These are phyloP conservation scores for Pythium oligandrum DNA, from an alignment of 352 stramenopile species.

Conservation along the genomic window DNA sequence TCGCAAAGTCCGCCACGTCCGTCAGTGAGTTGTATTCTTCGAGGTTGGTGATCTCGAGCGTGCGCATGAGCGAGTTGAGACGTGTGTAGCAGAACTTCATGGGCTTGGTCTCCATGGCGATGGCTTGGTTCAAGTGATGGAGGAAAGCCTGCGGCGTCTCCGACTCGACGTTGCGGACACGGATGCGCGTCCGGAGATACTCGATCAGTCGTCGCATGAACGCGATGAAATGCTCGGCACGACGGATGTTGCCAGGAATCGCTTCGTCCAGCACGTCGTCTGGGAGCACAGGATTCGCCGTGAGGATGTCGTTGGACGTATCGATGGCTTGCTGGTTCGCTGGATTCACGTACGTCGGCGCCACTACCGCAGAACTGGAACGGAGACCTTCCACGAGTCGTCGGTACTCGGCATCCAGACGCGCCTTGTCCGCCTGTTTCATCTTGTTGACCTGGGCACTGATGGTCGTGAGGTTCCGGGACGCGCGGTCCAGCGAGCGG, in stretches of 20 bases:
- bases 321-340: constrained; percentile 35
- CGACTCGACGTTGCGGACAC: constrained; percentile 89
- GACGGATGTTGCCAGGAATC: constrained; percentile 97
- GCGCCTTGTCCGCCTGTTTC: constrained; percentile 88
- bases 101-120: constrained; percentile 94
- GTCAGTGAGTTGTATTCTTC: constrained; percentile 96
- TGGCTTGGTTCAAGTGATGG: constrained; percentile 91
- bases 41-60: constrained; percentile 95
- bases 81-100: constrained; percentile 97
- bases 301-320: constrained; percentile 57
- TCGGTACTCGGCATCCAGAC: constrained; percentile 94
- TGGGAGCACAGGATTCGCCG: constrained; percentile 79
- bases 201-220: constrained; percentile 98
- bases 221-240: constrained; percentile 97
- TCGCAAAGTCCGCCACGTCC: constrained; percentile 97
- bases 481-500: constrained; percentile 89
- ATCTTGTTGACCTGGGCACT: constrained; percentile 77
- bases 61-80: constrained; percentile 95
- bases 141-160: constrained; percentile 97
- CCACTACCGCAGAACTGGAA: constrained; percentile 79
- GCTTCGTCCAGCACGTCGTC: constrained; percentile 96
- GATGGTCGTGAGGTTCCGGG: constrained; percentile 82
- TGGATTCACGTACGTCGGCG: constrained; percentile 45
- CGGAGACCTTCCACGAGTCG: constrained; percentile 94
- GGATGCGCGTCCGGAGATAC: constrained; percentile 84